A percentile compares a stretch with the other conserved stretches of the same genome.
Conservation (phyloP, 106 monocot species). For the Vanilla planifolia region DNA sequence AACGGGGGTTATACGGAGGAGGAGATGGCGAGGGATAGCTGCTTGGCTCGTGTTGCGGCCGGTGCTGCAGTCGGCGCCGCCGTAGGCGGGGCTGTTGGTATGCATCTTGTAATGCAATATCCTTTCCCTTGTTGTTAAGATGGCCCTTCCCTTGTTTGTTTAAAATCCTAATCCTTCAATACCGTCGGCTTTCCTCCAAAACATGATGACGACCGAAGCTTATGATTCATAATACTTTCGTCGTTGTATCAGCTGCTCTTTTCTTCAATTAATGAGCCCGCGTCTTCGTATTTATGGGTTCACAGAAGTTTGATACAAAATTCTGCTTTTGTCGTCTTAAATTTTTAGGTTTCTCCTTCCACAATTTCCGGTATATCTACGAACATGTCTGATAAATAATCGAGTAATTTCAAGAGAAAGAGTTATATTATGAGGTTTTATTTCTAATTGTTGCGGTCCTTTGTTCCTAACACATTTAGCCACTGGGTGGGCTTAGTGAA, state of each 20-base stretch:
- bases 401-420: no score
- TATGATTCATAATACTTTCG: not conserved
- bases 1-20: no score
- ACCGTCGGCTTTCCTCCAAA: not conserved
- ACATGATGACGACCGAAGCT: not conserved
- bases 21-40: slow-evolving; percentile 60
- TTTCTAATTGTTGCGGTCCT: no score
- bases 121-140: not conserved
- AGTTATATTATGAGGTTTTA: no score
- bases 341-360: no score
- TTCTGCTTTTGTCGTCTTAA: no score
- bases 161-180: slow-evolving; percentile 5
- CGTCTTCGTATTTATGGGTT: not conserved
- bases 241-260: not conserved
- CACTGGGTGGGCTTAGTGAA: no score
- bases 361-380: no score
- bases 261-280: not conserved
- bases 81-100: slow-evolving; percentile 93
- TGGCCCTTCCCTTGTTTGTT: not conserved
- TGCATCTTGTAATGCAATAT: not conserved
- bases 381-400: no score
- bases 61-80: slow-evolving; percentile 85
- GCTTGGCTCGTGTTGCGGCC: slow-evolving; percentile 70
- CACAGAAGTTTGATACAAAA: not conserved
- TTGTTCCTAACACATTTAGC: no score